A percentile compares a stretch with the other conserved stretches of the same genome.
phyloP scores from a whole-genome alignment of 305 asterid species.

The Rubia peregrina region DNA sequence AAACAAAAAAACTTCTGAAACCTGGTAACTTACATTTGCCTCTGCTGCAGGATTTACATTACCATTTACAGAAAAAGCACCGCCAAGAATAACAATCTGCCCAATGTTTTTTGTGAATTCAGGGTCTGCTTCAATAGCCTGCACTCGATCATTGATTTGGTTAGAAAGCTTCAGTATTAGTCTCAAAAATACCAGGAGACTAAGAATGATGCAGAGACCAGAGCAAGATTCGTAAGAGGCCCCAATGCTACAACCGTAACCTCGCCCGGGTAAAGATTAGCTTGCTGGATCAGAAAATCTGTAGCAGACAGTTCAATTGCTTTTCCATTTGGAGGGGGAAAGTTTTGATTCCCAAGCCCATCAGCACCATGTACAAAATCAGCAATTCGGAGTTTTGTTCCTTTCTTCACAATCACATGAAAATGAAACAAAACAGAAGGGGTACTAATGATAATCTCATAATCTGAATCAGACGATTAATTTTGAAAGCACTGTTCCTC shows the following conservation, averaged over 20 bases:
- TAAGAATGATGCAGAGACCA: slow-evolving; percentile 40
- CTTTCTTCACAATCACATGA: slow-evolving; percentile 62
- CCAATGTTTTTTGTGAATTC: slow-evolving; percentile 58
- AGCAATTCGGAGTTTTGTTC: slow-evolving; percentile 92
- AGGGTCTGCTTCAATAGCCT: slow-evolving; percentile 92
- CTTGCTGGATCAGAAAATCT: slow-evolving; percentile 69
- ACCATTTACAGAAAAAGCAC: slow-evolving; percentile 94
- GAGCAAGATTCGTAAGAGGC: slow-evolving; percentile 82
- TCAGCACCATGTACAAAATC: slow-evolving; percentile 95
- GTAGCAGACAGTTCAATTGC: slow-evolving; percentile 67
- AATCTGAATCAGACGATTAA: neutral
- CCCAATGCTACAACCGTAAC: slow-evolving; percentile 96
- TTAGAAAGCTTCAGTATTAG: slow-evolving; percentile 3
- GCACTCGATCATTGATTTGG: slow-evolving; percentile 23
- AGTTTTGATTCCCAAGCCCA: slow-evolving; percentile 98
- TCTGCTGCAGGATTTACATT: slow-evolving; percentile 97
- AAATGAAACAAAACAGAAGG: neutral
- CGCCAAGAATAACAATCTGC: slow-evolving; percentile 92
- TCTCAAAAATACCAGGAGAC: neutral
- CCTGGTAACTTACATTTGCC: slow-evolving; percentile 67
- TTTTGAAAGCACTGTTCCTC: neutral
- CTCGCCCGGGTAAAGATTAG: slow-evolving; percentile 64
- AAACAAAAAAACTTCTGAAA: neutral
- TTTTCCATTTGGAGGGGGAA: slow-evolving; percentile 79
- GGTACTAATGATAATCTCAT: neutral